phyloP scores from a whole-genome alignment of 75 land plant genomes.

The Pseudotsuga menziesii region DNA sequence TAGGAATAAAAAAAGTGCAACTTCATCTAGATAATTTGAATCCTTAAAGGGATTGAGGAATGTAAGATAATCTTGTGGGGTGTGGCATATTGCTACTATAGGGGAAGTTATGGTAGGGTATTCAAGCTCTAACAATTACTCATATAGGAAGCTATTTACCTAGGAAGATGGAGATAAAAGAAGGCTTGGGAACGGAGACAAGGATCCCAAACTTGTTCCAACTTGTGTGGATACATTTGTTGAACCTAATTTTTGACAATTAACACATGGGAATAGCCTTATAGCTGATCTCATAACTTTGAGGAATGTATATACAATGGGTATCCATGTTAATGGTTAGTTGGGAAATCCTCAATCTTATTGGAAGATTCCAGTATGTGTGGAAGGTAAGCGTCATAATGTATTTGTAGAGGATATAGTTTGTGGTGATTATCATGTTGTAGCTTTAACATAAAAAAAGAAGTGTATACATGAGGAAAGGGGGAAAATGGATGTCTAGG shows the following conservation, averaged over 20 bases:
- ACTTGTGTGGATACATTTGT: conserved; percentile 85
- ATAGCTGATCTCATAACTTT: too few species aligned
- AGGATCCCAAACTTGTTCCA: conserved; percentile 69
- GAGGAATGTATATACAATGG: too few species aligned
- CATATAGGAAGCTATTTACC: conserved; percentile 82
- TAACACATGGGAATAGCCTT: too few species aligned
- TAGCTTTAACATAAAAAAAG: conserved; percentile 78
- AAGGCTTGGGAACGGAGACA: conserved; percentile 81
- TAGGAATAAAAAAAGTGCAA: conserved; percentile 62
- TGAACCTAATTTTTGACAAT: conserved; percentile 77
- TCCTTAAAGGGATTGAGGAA: conserved; percentile 75
- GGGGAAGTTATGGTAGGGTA: conserved; percentile 81
- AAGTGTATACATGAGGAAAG: conserved; percentile 92
- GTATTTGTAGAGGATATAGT: conserved; percentile 69
- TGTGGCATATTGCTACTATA: conserved; percentile 91
- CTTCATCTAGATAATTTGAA: conserved; percentile 73
- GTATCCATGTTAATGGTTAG: too few species aligned
- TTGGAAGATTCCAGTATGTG: conserved; percentile 64
- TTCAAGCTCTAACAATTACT: conserved; percentile 63
- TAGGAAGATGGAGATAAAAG: conserved; percentile 94
- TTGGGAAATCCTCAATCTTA: conserved; percentile 77
- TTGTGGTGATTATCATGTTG: conserved; percentile 88
- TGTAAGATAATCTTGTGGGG: conserved; percentile 82
- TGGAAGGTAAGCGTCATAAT: conserved; percentile 66
- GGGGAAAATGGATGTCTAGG: conserved; percentile 89